phyloP scores from a whole-genome alignment of 768 basidiomycete genomes.

The Lanmaoa pseudosensibilis region DNA sequence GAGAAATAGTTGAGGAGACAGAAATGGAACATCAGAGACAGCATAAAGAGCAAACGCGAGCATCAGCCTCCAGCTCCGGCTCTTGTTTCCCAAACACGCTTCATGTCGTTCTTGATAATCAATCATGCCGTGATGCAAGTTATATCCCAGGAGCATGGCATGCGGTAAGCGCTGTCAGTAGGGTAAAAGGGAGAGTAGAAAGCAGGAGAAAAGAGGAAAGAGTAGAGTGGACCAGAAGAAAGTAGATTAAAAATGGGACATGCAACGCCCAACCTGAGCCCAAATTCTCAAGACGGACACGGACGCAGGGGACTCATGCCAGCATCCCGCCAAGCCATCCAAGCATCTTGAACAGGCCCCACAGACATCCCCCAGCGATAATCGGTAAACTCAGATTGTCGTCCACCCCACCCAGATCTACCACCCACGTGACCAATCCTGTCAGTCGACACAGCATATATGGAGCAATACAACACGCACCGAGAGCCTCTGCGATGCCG shows the following conservation, averaged over 20 bases:
- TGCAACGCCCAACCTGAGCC: background rate
- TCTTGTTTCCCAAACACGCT: background rate
- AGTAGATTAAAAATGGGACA: background rate
- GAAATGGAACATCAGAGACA: background rate
- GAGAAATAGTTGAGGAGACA: too few species aligned
- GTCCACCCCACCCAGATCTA: conserved; percentile 82
- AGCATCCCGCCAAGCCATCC: conserved; percentile 34
- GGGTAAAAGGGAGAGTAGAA: background rate
- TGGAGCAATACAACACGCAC: conserved; percentile 44
- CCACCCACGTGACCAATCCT: background rate
- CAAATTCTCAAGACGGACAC: background rate
- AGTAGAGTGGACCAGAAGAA: background rate
- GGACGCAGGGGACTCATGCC: conserved; percentile 6
- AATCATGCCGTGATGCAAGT: background rate
- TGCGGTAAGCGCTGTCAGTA: background rate
- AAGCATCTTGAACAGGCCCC: conserved; percentile 50
- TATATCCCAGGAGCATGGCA: background rate
- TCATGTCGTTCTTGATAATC: background rate
- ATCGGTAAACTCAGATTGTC: conserved; percentile 91
- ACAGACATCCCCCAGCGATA: conserved; percentile 73
- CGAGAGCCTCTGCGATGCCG: conserved; percentile 86
- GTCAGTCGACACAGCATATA: conserved; percentile 3
- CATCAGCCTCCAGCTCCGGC: too few species aligned
- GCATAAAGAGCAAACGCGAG: background rate
- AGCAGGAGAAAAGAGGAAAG: background rate